Base-by-base conservation (phyloP, 805 yeast species). In the Candida palmyrensis region DNA sequence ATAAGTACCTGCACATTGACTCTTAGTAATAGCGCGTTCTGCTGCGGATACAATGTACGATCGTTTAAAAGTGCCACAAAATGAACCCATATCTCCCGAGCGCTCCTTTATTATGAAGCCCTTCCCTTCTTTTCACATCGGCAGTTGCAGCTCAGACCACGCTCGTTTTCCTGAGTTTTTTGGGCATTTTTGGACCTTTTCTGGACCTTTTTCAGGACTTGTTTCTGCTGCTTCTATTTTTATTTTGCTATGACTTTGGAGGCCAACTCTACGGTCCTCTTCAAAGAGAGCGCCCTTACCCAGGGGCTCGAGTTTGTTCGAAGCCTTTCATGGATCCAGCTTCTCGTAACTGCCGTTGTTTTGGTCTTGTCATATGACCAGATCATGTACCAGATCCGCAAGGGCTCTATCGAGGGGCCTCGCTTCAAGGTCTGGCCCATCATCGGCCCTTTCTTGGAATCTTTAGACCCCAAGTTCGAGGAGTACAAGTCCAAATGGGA, bases 381-480 rank as follows among this genome's bases (percentile, higher is more conserved):
- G 59, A 57, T 87, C n/a, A 59, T 73, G 42, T 92, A 92, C 55
- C 79, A 87, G 50, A 49, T 75, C 28, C 77, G 78, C 42, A 92
- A 92, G 60, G 97, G 97, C 27, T 53, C 75, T 21, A 87, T 90
- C 55, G 96, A 87, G 6, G 98, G 98, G 15, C 98, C 97, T 10
- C 60, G 65, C 28, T 79, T 71, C 57, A 92, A 92, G 60, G 50
- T 88, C 37, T 90, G 95, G 88, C 98, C 98, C 2, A 69, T 92
- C 31, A 89, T 92, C 46, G 98, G 98, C 2, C 97, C 98, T 3
- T 92, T 92, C 49, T 67, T 92, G 58, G 97, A 92, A 56, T 80
- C 92, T 12, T 67, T 92, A 55, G 90, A 92, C 65, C 98, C 98
- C 14, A 89, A 90, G 56, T 92, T 92, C 56, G 95, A 84, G 53